These are phyloP conservation scores for Micractinium conductrix DNA, from an alignment of 139 green algal genomes.

Conservation along the genomic window DNA sequence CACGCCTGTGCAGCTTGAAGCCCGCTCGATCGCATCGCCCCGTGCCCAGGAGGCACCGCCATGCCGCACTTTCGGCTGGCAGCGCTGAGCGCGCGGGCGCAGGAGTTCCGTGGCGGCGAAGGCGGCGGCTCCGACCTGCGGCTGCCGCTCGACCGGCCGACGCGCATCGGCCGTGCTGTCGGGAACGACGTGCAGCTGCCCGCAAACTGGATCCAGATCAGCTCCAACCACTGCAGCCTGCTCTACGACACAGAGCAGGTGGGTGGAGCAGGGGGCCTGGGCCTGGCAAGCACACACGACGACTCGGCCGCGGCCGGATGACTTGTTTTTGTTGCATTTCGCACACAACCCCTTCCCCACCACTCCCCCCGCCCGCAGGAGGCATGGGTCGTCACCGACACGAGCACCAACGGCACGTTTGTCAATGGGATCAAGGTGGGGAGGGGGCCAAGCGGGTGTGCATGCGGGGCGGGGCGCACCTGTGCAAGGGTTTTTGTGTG, in stretches of 20 bases:
- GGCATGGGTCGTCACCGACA: conserved; percentile 20
- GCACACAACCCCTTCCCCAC: no score
- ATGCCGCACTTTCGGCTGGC: conserved; percentile 12
- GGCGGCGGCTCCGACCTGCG: background rate
- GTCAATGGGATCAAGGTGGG: conserved; percentile 16
- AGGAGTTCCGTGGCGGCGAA: background rate
- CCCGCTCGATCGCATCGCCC: no score
- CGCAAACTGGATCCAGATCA: conserved; percentile 28
- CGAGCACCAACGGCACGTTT: conserved; percentile 42
- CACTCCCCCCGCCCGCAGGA: background rate
- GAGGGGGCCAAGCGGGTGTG: no score
- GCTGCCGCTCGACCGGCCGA: background rate
- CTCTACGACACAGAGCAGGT: background rate
- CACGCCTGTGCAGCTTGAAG: no score
- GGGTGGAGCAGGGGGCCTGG: background rate
- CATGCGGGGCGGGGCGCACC: background rate
- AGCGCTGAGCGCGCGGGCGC: background rate
- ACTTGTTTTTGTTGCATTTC: background rate
- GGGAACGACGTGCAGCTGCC: conserved; percentile 6
- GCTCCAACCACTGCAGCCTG: background rate
- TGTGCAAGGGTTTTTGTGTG: no score
- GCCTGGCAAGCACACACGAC: background rate
- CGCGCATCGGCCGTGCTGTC: background rate
- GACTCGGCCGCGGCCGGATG: background rate
- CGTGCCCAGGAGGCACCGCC: background rate